Base-by-base conservation (phyloP, 768 basidiomycete species). In the Trametes cinnabarina region DNA sequence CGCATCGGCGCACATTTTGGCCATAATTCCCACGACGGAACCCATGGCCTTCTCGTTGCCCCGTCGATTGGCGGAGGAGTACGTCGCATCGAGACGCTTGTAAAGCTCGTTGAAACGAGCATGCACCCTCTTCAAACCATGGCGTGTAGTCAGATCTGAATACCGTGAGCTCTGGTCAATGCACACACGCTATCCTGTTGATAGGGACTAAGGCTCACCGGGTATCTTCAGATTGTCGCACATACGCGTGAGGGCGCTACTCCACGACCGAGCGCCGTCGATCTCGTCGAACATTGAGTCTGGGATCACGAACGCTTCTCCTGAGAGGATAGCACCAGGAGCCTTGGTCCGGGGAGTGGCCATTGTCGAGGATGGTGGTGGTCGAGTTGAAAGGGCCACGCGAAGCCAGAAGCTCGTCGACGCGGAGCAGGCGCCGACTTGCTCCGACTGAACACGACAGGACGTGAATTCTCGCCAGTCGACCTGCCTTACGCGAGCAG, bases 121-220 rank as follows among this genome's bases (percentile, higher is more conserved):
- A 66, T 86, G 82, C 2, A 85, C 73, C 63, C 80, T 83, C 68
- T 84, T 87, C 56, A 87, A 68, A 9, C 84, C 85, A 64, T 75
- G 79, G 30, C 82, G 73, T 15, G 73, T 79, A 2, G 76, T 74
- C 22, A 86, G 71, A 66, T 86, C 85, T 86, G 34, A 2, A 37
- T 2, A 7, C 30, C 9, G 9, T 8, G 37, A 39, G 37, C 5
- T 8, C 37, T 39, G 30, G 6, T 32, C 15, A 8, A 39, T 34
- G 14, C 5, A 39, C 15, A n/a, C 5, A 14, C 17, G 5, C 37
- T 14, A 39, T n/a, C 14, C 5, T 39, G 37, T n/a, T 34, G 34
- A 34, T 4, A 39, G 37, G 7, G 12, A 6, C 30, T 12, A 32
- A 32, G 30, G 17, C 37, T 39, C 14, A 39, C 37, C 37, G 15